phyloP scores from a whole-genome alignment of 2,329 filamentous ascomycete species.

The Botrytis fragariae region DNA sequence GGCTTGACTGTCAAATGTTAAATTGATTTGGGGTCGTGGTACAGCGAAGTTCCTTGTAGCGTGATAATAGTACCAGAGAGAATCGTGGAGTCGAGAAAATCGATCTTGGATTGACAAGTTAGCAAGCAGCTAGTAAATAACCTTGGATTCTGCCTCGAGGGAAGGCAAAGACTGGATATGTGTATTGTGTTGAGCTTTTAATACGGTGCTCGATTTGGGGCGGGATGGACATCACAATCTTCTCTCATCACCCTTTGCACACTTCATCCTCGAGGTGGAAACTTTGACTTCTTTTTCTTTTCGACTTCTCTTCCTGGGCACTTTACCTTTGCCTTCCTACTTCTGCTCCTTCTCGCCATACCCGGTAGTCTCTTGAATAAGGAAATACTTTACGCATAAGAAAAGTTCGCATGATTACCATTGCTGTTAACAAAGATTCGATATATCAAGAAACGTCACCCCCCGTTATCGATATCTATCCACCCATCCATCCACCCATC shows the following conservation, averaged over 20 bases:
- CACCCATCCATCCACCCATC: background rate
- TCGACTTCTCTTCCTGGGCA: background rate
- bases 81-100: background rate
- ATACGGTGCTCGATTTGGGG: background rate
- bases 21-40: background rate
- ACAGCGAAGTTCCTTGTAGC: background rate
- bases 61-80: background rate
- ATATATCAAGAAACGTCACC: background rate
- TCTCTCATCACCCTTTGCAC: background rate
- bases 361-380: background rate
- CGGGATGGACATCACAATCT: background rate
- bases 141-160: background rate
- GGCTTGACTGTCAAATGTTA: background rate
- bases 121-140: background rate
- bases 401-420: background rate
- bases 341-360: no score
- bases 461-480: no score
- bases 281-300: background rate
- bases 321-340: no score
- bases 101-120: no score
- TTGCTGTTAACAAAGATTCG: background rate
- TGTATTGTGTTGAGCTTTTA: background rate
- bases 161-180: background rate
- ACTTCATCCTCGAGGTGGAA: background rate
- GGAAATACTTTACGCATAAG: background rate